Conservation (phyloP, 495 filamentous ascomycete genomes). For the Penicillium steckii region DNA sequence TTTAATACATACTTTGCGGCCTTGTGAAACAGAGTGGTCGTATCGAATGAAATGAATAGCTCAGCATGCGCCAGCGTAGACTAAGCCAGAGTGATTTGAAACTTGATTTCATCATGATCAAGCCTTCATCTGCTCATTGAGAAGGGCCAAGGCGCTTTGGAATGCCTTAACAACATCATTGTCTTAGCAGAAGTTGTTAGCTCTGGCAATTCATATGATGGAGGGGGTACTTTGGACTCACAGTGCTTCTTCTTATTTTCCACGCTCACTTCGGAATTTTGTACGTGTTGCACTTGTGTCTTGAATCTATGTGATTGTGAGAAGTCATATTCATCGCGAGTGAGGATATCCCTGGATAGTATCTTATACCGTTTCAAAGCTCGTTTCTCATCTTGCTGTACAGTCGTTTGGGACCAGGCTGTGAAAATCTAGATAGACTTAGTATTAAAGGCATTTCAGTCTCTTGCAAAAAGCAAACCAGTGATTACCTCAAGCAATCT, state of each 20-base stretch:
- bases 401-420: conserved; percentile 65
- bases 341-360: neutral
- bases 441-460: no score
- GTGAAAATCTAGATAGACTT: conserved; percentile 58
- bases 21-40: no score
- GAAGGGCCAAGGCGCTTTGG: conserved; percentile 70
- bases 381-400: conserved; percentile 66
- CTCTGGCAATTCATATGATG: neutral
- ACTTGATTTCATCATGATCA: conserved; percentile 4
- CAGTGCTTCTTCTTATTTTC: conserved; percentile 73
- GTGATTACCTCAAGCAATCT: conserved; percentile 56
- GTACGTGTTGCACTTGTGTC: conserved; percentile 72
- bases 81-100: neutral
- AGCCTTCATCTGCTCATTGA: conserved; percentile 42
- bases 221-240: conserved; percentile 1
- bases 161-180: conserved; percentile 77
- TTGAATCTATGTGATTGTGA: conserved; percentile 52
- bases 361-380: conserved; percentile 59
- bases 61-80: neutral
- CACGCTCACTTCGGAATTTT: conserved; percentile 63
- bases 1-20: no score
- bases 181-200: conserved; percentile 46
- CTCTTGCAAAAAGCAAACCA: neutral
- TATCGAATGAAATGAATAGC: neutral
- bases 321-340: neutral